Evolutionary conservation across 352 stramenopile genomes (phyloP), one percentile per base, ranked within the genome.

Genomic region (Elongisporangium undulatum): DNA sequence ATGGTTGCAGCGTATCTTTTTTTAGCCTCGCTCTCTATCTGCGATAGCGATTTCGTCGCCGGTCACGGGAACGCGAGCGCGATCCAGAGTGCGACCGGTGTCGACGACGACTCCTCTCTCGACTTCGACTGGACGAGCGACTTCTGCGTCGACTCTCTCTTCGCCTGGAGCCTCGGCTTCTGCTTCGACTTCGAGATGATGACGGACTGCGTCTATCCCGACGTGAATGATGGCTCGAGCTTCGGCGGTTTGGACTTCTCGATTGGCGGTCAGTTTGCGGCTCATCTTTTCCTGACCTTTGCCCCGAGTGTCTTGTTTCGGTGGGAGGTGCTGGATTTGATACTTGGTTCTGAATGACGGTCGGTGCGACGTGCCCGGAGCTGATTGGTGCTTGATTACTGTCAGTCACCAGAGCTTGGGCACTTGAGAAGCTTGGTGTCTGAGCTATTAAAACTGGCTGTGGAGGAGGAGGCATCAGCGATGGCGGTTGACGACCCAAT

Each of bases 21-120:
- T 64, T 69, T 69, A 55, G 61, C 62, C 56, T 59, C 26, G 22
- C 41, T 54, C 53, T 49, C 23, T 23, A 48, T 51, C 59, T 55
- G 13, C 64, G 51, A 56, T 55, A 74, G 34, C 64, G 60, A 24
- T 68, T 50, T 0, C 65, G 60, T 24, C 61, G 41, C 8, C 62
- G 60, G 20, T 57, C 45, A 20, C 54, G 61, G 0, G 64, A 67
- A 20, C 64, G 56, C 34, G 63, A 77, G 20, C 60, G 55, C 22
- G 69, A 78, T 34, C 72, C 62, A 53, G 67, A 78, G 4, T 39
- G 59, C 19, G 72, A 82, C 6, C 53, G 62, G 17, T 59, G 67
- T 49, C 67, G 61, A 13, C 53, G 62, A 21, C 61, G 67, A 38
- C 45, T 45, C 17, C 23, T 24, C 23, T 49, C 48, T 23, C 50